phyloP scores from a whole-genome alignment of 2,329 filamentous ascomycete species.

The Geosmithia putterillii region DNA sequence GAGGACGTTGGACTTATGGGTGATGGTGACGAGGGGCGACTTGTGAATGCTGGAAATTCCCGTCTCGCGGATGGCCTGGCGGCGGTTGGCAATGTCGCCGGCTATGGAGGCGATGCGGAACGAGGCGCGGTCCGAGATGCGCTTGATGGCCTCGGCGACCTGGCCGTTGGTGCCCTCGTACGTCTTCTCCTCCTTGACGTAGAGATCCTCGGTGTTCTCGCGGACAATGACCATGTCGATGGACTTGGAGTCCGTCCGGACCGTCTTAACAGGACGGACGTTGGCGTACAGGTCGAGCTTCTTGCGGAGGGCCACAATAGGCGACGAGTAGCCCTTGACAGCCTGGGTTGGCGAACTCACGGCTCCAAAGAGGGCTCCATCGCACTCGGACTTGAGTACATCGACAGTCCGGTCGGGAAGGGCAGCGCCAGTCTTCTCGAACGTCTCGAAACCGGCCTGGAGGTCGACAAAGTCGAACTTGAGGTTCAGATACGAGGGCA shows the following conservation, averaged over 20 bases:
- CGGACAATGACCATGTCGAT: conserved; percentile 97
- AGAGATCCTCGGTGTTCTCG: conserved; percentile 97
- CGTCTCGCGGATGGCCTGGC: conserved; percentile 64
- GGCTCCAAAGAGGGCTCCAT: conserved; percentile 92
- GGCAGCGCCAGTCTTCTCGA: conserved; percentile 78
- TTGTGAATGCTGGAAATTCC: conserved; percentile 48
- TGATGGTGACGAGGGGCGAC: conserved; percentile 77
- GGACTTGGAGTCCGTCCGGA: conserved; percentile 49
- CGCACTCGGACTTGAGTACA: conserved; percentile 78
- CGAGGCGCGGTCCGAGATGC: conserved; percentile 78
- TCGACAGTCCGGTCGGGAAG: conserved; percentile 87
- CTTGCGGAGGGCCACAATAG: conserved; percentile 94
- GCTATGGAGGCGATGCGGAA: conserved; percentile 85
- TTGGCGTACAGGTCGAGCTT: conserved; percentile 92
- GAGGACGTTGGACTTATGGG: conserved; percentile 96
- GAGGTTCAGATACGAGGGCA: conserved; percentile 79
- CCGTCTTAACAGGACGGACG: conserved; percentile 86
- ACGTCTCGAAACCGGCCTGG: conserved; percentile 85
- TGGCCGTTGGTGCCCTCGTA: conserved; percentile 63
- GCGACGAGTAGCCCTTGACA: conserved; percentile 90
- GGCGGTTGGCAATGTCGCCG: conserved; percentile 80
- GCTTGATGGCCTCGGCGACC: conserved; percentile 95
- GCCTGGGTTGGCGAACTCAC: conserved; percentile 84
- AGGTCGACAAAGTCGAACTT: conserved; percentile 93
- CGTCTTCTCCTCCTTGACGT: conserved; percentile 93